phyloP scores from a whole-genome alignment of 1,284 basidiomycete species.

The Grifola frondosa region DNA sequence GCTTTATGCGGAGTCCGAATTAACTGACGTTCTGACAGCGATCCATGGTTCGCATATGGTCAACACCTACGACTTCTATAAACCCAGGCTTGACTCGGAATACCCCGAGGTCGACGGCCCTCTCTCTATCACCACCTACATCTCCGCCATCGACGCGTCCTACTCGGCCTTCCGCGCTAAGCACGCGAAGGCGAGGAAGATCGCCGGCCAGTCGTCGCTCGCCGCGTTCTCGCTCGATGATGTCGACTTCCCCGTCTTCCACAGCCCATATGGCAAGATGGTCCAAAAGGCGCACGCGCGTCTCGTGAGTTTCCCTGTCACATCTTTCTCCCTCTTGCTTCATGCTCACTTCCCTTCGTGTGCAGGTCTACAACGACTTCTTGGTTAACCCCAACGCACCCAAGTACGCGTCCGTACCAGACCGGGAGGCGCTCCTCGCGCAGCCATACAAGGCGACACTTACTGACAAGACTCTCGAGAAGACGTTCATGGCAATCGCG shows the following conservation, averaged over 20 bases:
- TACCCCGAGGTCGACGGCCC: slow-evolving; percentile 98
- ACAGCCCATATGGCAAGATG: slow-evolving; percentile 97
- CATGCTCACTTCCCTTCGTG: background rate
- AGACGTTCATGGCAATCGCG: slow-evolving; percentile 80
- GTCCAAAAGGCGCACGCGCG: slow-evolving; percentile 98
- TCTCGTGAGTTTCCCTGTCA: slow-evolving; percentile 45
- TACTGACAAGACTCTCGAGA: slow-evolving; percentile 94
- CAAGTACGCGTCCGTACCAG: slow-evolving; percentile 73
- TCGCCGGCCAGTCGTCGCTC: slow-evolving; percentile 42
- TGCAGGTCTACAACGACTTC: slow-evolving; percentile 85
- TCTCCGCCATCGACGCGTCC: slow-evolving; percentile 89
- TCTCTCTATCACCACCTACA: slow-evolving; percentile 93
- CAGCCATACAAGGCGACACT: slow-evolving; percentile 74
- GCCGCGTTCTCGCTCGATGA: slow-evolving; percentile 69
- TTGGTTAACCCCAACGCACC: slow-evolving; percentile 73
- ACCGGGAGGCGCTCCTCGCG: slow-evolving; percentile 67
- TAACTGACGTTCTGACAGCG: slow-evolving; percentile 52
- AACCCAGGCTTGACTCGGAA: slow-evolving; percentile 89
- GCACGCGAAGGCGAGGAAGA: slow-evolving; percentile 63
- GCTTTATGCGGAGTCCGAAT: no score
- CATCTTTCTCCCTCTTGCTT: background rate
- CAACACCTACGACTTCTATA: slow-evolving; percentile 98
- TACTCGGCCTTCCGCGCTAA: slow-evolving; percentile 90
- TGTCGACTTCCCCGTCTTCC: slow-evolving; percentile 91
- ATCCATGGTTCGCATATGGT: slow-evolving; percentile 97